phyloP scores from a whole-genome alignment of 2,329 filamentous ascomycete species.

The Xylariales sp. region DNA sequence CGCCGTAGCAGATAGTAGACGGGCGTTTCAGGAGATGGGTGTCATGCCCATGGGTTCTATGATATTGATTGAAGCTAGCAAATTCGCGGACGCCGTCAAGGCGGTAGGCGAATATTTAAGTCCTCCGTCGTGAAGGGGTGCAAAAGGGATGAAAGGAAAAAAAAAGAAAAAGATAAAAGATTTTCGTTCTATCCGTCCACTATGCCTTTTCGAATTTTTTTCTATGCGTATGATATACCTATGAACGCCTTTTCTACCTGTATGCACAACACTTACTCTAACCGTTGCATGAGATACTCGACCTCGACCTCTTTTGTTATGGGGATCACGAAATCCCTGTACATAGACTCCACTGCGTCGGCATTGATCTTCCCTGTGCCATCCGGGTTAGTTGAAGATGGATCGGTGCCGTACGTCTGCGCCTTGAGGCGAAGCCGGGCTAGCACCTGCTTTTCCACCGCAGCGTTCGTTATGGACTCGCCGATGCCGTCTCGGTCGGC shows the following conservation, averaged over 20 bases:
- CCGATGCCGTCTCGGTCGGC: conserved; percentile 85
- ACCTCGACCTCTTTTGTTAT: conserved; percentile 99
- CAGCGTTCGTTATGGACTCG: conserved; percentile 87
- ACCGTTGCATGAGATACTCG: conserved; percentile 95
- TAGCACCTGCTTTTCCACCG: conserved; percentile 91
- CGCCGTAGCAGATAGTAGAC: conserved; percentile 86
- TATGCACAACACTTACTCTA: conserved; percentile 59
- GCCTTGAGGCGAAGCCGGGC: conserved; percentile 89
- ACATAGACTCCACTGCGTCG: conserved; percentile 90
- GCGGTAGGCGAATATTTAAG: conserved; percentile 80
- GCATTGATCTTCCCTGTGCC: conserved; percentile 86
- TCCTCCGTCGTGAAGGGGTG: conserved; percentile 57
- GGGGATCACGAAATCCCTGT: conserved; percentile 92
- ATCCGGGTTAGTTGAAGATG: conserved; percentile 68
- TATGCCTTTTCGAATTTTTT: conserved; percentile 5
- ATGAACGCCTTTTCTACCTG: conserved; percentile 27
- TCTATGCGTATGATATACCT: conserved; percentile 27
- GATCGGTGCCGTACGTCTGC: conserved; percentile 92
- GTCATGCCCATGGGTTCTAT: conserved; percentile 85
- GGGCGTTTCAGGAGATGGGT: conserved; percentile 93
- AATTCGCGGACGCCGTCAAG: conserved; percentile 80
- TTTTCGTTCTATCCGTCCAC: conserved; percentile 16
- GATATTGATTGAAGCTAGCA: conserved; percentile 84
- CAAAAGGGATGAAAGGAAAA: conserved; percentile 35
- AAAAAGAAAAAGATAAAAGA: conserved; percentile 16